Evolutionary conservation across 257 asterid genomes (phyloP), one percentile per base, ranked within the genome.

Genomic region (Primulina tabacum): DNA sequence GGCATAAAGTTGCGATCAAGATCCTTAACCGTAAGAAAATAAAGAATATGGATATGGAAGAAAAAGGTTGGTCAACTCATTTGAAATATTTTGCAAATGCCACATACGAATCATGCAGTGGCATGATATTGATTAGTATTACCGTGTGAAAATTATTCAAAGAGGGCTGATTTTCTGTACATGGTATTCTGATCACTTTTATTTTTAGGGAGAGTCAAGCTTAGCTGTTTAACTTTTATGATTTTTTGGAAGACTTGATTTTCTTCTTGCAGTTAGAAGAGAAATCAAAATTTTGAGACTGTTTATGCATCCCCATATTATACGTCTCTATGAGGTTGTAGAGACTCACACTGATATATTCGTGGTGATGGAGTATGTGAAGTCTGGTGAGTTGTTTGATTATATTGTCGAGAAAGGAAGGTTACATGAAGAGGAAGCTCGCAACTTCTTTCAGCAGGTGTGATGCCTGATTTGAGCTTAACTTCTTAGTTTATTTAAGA

Each of bases 351-450:
- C 90, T 10, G 98, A 92, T 83, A 92, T 92, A 50, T 92, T 75
- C 30, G 94, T 92, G 65, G 97, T 92, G 76, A 92, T 92, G 98
- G 98, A 90, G 77, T 87, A 85, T 81, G 98, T 86, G 78, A 92
- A 88, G 77, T 80, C 82, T 18, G 98, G 97, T 21, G 98, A 92
- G 87, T 78, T 92, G 78, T 92, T 92, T 79, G 98, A 92, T 82
- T 88, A 92, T 68, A 92, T 92, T 64, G 98, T 88, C 77, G 96
- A 90, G 78, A 92, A 90, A 82, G 98, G 96, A 21, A 90, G 97
- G 81, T 73, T 92, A 67, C 90, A 87, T 64, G 97, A 92, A 81
- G 95, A 90, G 67, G 97, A 92, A 78, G 96, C 97, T 47, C 90
- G 97, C 24, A 71, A 67, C 69, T 84, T 89, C 82, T 92, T 92